Base-by-base conservation (phyloP, 116 monocot species). In the Cymodocea nodosa region DNA sequence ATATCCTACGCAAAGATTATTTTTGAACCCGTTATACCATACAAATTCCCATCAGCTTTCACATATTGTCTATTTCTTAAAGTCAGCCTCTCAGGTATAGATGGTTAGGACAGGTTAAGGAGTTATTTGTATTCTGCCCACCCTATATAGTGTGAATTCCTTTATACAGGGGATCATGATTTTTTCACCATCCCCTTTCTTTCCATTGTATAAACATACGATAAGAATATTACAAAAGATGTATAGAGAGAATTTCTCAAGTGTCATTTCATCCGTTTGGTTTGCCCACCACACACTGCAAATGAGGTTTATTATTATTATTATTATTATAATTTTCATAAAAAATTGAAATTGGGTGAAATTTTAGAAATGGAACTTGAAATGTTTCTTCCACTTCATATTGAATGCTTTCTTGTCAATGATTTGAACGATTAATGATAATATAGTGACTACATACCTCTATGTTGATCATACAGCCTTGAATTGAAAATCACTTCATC, bases 321-420 rank as follows among this genome's bases (percentile, higher is more conserved):
- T n/a, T n/a, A n/a, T n/a, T n/a, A n/a, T n/a, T n/a, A n/a, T n/a
- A n/a, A n/a, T 56, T 22, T 55, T 14, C 55, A 19, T 56, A n/a
- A 7, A 22, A 56, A 19, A 56, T 19, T 23, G 58, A 22, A 24
- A 58, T 12, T 58, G 58, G 13, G 14, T 12, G 58, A 58, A 58
- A 58, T 58, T 22, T 58, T 58, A 23, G 58, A 57, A 57, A 10
- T 57, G 25, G 25, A 58, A 58, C 58, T 58, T 58, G 23, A 24
- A 58, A 44, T 8, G 44, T 44, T 58, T 58, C 25, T 25, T 13
- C 14, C 22, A 13, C 14, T 24, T 11, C 23, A 25, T 58, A 23
- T 25, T 58, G 11, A 23, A 13, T 56, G 23, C 23, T 15, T 57
- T 13, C 20, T 57, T 18, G 13, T 57, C 4, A 57, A 57, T 4